Base-by-base conservation (phyloP, 2,329 filamentous ascomycete genomes). In the Hypoxylon sp. region DNA sequence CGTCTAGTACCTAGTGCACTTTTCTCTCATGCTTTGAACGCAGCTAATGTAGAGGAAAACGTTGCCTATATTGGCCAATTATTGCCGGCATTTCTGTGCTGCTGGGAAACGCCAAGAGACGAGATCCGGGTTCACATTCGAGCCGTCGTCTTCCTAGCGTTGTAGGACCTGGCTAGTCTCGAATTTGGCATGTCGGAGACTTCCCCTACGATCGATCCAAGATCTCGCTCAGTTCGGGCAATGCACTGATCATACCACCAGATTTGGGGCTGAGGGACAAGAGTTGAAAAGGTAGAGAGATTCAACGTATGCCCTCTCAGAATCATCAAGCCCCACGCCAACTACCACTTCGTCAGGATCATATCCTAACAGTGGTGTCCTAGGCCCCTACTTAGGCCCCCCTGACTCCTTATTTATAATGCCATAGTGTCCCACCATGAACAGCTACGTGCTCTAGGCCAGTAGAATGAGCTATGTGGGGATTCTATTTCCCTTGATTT, bases 61-160 rank as follows among this genome's bases (percentile, higher is more conserved):
- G 29, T 33, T 55, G 58, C 58, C 58, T 26, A 17, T 55, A 58
- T 40, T 24, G 49, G 55, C 52, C 55, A 58, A 52, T 42, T 58
- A 58, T 58, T 26, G 55, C 58, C 55, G 55, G 48, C 4, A 4
- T 17, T n/a, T 45, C 37, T 40, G 26, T 24, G 3, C 35, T 37
- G 20, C 13, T 8, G 31, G 18, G 15, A 37, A 27, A 13, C 15
- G 55, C 58, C 50, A 59, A 59, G 59, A 33, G 33, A 26, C n/a
- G 10, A 51, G 17, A 23, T 29, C 31, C 20, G 42, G 21, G 38
- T 24, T 27, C 52, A 52, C 48, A 35, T 48, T 31, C 26, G 27
- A 60, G 43, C 60, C 55, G 60, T 15, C 33, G 31, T 38, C 51
- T 53, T 17, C 24, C 45, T 62, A 54, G 60, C 42, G 45, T 20